phyloP scores from a whole-genome alignment of 305 asterid genomes.

The Solanum hybrid region DNA sequence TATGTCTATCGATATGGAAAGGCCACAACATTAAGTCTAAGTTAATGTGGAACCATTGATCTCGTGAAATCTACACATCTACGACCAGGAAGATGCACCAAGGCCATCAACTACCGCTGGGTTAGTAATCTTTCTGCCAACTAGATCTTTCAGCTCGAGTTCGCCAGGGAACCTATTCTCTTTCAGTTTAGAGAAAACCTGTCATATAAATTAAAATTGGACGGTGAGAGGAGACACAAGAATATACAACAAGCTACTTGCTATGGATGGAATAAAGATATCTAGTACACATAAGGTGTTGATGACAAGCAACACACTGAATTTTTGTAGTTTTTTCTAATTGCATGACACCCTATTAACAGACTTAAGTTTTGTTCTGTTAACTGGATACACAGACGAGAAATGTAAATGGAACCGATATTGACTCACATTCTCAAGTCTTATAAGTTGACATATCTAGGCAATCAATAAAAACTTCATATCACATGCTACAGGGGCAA shows the following conservation, averaged over 20 bases:
- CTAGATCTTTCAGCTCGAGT: conserved; percentile 76
- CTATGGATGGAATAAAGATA: not conserved
- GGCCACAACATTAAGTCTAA: not conserved
- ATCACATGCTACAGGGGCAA: not conserved
- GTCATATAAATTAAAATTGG: conserved; percentile 4
- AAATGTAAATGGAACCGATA: not conserved
- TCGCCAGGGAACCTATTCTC: conserved; percentile 79
- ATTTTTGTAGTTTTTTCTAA: not conserved
- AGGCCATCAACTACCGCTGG: conserved; percentile 47
- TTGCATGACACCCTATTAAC: not conserved
- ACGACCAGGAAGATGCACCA: conserved; percentile 28
- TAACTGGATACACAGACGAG: not conserved
- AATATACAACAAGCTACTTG: not conserved
- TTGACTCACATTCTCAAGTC: not conserved
- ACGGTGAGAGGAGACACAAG: not conserved
- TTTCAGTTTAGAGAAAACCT: conserved; percentile 78
- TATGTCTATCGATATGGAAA: not conserved
- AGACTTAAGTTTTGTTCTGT: not conserved
- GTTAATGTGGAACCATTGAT: not conserved
- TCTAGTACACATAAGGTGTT: not conserved
- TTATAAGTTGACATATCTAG: not conserved
- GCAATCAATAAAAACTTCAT: not conserved
- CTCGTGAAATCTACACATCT: not conserved
- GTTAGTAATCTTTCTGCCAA: conserved; percentile 47
- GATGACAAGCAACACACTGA: not conserved